Percentiles rank a stretch among this genome's conserved stretches.
phyloP scores from a whole-genome alignment of 192 early-diverging fungal species.

The Backusella circina region DNA sequence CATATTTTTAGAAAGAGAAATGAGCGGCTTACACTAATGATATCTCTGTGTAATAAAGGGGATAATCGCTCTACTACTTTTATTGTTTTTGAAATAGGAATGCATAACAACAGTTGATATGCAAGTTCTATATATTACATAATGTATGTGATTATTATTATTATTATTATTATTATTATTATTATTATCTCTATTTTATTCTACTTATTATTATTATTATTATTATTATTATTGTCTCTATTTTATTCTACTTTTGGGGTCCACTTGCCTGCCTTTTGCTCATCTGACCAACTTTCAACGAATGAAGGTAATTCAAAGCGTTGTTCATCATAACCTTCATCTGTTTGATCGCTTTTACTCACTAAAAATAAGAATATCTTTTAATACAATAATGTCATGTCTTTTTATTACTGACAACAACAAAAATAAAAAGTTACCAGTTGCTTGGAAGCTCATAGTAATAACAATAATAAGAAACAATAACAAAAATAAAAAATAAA shows the following conservation, averaged over 20 bases:
- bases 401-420: neutral
- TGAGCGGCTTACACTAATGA: slow-evolving; percentile 42
- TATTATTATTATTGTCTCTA: neutral
- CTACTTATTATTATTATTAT: neutral
- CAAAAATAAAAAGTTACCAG: neutral
- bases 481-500: neutral
- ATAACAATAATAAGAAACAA: neutral
- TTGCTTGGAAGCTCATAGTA: neutral
- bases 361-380: neutral
- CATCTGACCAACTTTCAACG: slow-evolving; percentile 41
- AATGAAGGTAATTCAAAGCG: slow-evolving; percentile 40
- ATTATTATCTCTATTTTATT: neutral
- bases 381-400: neutral
- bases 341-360: slow-evolving; percentile 14
- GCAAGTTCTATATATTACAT: slow-evolving; percentile 45
- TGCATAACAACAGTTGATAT: slow-evolving; percentile 49
- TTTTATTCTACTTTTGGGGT: neutral
- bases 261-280: slow-evolving; percentile 43
- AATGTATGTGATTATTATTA: neutral
- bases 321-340: slow-evolving; percentile 35
- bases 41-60: slow-evolving; percentile 55
- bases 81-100: slow-evolving; percentile 43
- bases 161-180: too few species aligned
- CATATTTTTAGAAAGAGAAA: neutral
- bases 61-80: slow-evolving; percentile 40